Conservation (phyloP, 192 early-diverging fungal genomes). For the Gamsiella multidivaricata region DNA sequence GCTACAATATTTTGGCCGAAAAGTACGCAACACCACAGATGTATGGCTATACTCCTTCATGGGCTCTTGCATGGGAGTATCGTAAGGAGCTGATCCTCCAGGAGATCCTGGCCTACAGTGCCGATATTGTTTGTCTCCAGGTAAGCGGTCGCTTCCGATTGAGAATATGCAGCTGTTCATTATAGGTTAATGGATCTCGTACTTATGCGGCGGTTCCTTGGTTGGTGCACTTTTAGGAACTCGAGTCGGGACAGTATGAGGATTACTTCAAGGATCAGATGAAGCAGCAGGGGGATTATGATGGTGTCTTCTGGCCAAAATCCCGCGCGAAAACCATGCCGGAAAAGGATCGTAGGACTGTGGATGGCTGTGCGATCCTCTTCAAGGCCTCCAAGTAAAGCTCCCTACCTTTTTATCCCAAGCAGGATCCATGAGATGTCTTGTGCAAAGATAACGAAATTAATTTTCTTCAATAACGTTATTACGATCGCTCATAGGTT, state of each 20-base stretch:
- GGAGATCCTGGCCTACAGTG: conserved; percentile 86
- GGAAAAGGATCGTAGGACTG: conserved; percentile 84
- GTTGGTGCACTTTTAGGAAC: too few species aligned
- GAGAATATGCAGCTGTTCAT: too few species aligned
- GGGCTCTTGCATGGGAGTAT: conserved; percentile 95
- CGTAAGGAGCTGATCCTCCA: conserved; percentile 88
- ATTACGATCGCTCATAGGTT: conserved; percentile 82
- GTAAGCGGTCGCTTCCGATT: too few species aligned
- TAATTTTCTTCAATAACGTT: too few species aligned
- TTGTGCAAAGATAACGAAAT: too few species aligned
- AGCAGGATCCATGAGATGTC: too few species aligned
- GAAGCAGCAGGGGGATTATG: conserved; percentile 80
- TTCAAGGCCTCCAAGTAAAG: conserved; percentile 85
- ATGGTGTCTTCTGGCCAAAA: conserved; percentile 94
- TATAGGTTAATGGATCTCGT: too few species aligned
- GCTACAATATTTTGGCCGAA: conserved; percentile 92
- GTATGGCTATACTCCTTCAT: conserved; percentile 95
- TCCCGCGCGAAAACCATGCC: conserved; percentile 94
- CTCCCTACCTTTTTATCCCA: conserved; percentile 15
- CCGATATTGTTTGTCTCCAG: conserved; percentile 94
- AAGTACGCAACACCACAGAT: conserved; percentile 88
- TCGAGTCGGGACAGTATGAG: conserved; percentile 88
- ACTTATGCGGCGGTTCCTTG: too few species aligned
- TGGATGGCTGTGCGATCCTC: conserved; percentile 97
- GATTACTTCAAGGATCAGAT: conserved; percentile 86